Base-by-base conservation (phyloP, 2,329 filamentous ascomycete species). In the Exophiala xenobiotica region DNA sequence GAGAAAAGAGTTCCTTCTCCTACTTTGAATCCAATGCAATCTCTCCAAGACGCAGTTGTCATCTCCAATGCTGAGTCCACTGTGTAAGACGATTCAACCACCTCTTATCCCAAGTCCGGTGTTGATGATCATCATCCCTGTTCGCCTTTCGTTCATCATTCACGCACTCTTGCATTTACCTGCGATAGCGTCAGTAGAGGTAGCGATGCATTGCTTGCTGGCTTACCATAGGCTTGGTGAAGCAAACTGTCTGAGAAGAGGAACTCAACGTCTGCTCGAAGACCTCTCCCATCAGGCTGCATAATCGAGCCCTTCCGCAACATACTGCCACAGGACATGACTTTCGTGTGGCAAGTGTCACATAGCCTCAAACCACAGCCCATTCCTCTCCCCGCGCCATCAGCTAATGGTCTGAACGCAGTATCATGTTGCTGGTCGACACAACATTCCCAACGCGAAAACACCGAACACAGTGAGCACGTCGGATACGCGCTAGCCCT, bases 361-460 rank as follows among this genome's bases (percentile, higher is more conserved):
- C 59, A 61, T n/a, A 61, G 33, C 9, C 53, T 5, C 22, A 60
- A 27, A 6, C 59, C 59, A 43, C 59, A 61, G 1, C 59, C 59
- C 26, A 19, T 49, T 6, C 18, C 37, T 14, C 54, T 31, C 11
- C 44, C 51, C 16, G 23, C 23, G 9, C 18, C 22, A 9, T 19
- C 6, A 6, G 42, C 16, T n/a, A 59, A 12, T 8, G 18, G 23
- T 19, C 40, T 24, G 9, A 49, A 26, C 16, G 46, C 44, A n/a
- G 39, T 44, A 29, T 60, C 46, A 5, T 23, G n/a, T 16, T 23
- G 33, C 26, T 63, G 55, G 26, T 48, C 47, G 14, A 53, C 49
- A 46, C 47, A 52, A 26, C 61, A 62, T 20, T 49, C 31, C 47
- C 49, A 63, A 19, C 44, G 38, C 9, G 59, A 59, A 26, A 59